phyloP scores from a whole-genome alignment of 148 eudicot genomes.

The Limonium bicolor region DNA sequence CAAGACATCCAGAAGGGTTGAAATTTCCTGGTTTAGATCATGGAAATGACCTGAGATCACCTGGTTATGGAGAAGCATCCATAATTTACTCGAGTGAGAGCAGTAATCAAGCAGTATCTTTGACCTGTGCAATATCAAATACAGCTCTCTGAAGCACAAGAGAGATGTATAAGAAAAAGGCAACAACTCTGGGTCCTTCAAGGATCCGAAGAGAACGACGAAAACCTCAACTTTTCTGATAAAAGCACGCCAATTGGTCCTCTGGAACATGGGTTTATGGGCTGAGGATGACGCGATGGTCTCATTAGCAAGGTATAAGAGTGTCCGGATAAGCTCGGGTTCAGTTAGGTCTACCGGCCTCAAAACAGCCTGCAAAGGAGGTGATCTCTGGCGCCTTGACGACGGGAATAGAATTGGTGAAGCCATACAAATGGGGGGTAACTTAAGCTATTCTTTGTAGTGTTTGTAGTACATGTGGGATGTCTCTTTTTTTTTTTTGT shows the following conservation, averaged over 20 bases:
- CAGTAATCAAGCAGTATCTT: conserved; percentile 71
- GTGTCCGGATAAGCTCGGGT: conserved; percentile 34
- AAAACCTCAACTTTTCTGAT: conserved; percentile 51
- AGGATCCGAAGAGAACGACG: conserved; percentile 33
- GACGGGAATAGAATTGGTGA: conserved; percentile 68
- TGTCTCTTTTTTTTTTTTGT: too few relatives aligned
- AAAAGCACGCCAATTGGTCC: conserved; percentile 34
- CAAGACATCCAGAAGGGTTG: conserved; percentile 70
- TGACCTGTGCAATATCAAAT: conserved; percentile 55
- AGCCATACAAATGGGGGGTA: conserved; percentile 37
- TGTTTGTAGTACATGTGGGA: too few relatives aligned
- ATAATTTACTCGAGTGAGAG: conserved; percentile 42
- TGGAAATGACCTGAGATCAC: conserved; percentile 73
- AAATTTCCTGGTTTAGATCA: conserved; percentile 63
- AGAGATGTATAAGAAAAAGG: conserved; percentile 21
- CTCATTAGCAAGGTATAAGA: conserved; percentile 33
- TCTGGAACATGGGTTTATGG: conserved; percentile 30
- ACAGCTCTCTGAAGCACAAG: conserved; percentile 71
- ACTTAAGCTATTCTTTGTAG: too few relatives aligned
- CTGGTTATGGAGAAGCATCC: conserved; percentile 73
- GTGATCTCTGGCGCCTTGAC: conserved; percentile 54
- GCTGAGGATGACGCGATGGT: conserved; percentile 32
- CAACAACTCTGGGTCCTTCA: conserved; percentile 22
- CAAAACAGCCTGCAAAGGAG: conserved; percentile 69
- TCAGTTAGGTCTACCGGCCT: conserved; percentile 67